phyloP scores from a whole-genome alignment of 345 rosid genomes.

The Aegle marmelos region DNA sequence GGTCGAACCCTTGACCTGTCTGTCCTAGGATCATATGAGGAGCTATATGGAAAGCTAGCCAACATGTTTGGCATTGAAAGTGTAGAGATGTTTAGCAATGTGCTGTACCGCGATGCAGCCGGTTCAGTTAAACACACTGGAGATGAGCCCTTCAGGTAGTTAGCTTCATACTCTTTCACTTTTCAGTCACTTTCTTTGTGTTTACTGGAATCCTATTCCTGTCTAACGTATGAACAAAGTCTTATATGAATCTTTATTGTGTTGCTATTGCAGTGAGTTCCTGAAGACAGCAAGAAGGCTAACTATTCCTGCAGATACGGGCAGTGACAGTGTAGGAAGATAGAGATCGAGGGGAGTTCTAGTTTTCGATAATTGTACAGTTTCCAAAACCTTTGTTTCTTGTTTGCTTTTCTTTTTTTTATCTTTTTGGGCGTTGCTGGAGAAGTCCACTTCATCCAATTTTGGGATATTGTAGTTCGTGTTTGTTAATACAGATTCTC shows the following conservation, averaged over 20 bases:
- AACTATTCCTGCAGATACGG: slow-evolving; percentile 64
- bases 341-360: slow-evolving; percentile 25
- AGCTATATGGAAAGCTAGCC: slow-evolving; percentile 59
- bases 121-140: slow-evolving; percentile 71
- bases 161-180: not conserved
- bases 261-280: slow-evolving; percentile 60
- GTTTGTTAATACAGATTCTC: slow-evolving; percentile 10
- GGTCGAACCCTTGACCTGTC: slow-evolving; percentile 84
- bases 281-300: slow-evolving; percentile 80
- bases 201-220: not conserved
- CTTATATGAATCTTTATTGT: slow-evolving; percentile 2
- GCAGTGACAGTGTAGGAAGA: slow-evolving; percentile 53
- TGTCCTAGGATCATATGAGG: slow-evolving; percentile 70
- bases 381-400: slow-evolving; percentile 8
- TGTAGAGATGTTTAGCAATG: slow-evolving; percentile 64
- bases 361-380: slow-evolving; percentile 35
- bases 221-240: not conserved
- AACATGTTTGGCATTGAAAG: slow-evolving; percentile 70
- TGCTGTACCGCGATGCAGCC: slow-evolving; percentile 60
- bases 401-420: not conserved
- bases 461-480: slow-evolving; percentile 20
- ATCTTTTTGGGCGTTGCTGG: slow-evolving; percentile 9
- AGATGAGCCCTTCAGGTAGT: slow-evolving; percentile 79
- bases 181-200: not conserved
- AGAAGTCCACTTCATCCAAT: slow-evolving; percentile 21